A percentile compares a stretch with the other conserved stretches of the same genome.
phyloP scores from a whole-genome alignment of 768 basidiomycete species.

The Boletus edulis region DNA sequence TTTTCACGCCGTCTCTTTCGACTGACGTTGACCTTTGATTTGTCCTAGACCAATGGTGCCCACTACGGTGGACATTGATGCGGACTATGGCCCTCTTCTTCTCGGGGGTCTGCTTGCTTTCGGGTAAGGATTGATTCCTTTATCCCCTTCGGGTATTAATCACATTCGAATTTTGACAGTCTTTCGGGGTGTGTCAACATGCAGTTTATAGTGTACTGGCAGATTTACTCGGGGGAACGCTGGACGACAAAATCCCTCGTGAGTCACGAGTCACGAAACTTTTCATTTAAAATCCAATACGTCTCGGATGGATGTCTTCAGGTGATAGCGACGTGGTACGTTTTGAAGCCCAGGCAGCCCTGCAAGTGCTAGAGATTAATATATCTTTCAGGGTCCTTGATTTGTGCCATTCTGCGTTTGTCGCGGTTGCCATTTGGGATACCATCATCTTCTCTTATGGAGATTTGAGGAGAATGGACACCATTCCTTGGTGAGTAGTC shows the following conservation, averaged over 20 bases:
- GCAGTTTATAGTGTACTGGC: slow-evolving; percentile 26
- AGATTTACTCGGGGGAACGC: slow-evolving; percentile 12
- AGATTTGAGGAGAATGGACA: slow-evolving; percentile 2
- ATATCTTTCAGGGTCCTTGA: slow-evolving; percentile 18
- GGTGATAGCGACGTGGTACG: slow-evolving; percentile 23
- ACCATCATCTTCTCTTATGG: slow-evolving; percentile 23
- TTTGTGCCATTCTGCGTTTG: slow-evolving; percentile 22
- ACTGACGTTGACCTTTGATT: background rate
- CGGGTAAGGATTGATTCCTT: slow-evolving; percentile 1
- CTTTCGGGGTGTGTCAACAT: slow-evolving; percentile 27
- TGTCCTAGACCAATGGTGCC: slow-evolving; percentile 1
- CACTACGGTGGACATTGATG: background rate
- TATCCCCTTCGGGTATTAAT: background rate
- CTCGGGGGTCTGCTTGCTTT: slow-evolving; percentile 25
- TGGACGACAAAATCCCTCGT: slow-evolving; percentile 21
- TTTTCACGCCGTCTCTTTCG: background rate
- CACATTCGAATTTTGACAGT: slow-evolving; percentile 4
- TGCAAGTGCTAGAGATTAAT: background rate
- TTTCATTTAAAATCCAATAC: background rate
- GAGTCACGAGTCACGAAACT: background rate
- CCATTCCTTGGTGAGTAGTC: slow-evolving; percentile 23
- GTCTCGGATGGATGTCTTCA: background rate
- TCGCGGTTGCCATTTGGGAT: slow-evolving; percentile 23
- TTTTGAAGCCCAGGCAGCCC: background rate
- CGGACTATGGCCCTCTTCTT: slow-evolving; percentile 18